A percentile compares a stretch with the other conserved stretches of the same genome.
These are phyloP conservation scores for Podaxis rugospora DNA, from an alignment of 768 basidiomycete species.

Conservation along the genomic window DNA sequence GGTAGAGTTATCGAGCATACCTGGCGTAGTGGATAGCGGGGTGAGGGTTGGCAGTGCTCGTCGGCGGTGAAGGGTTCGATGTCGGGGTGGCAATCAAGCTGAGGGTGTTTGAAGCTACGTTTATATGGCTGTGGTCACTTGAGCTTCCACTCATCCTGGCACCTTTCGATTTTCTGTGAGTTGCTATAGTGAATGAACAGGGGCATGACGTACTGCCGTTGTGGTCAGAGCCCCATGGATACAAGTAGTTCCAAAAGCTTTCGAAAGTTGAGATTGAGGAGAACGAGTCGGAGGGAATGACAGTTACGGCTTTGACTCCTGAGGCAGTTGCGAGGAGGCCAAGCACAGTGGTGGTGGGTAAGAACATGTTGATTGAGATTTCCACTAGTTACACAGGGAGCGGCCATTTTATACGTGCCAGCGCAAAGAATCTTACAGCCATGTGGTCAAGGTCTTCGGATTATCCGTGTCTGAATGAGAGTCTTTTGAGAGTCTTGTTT, in stretches of 20 bases:
- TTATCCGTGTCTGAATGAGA: constrained; percentile 1
- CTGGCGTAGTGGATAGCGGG: constrained; percentile 41
- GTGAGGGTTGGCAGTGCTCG: constrained; percentile 35
- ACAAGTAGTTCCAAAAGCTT: constrained; percentile 37
- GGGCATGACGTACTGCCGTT: constrained; percentile 32
- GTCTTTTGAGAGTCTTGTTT: neutral
- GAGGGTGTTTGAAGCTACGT: constrained; percentile 31
- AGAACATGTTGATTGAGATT: neutral
- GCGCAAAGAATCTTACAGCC: neutral
- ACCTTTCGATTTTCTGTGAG: constrained; percentile 18
- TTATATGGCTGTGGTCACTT: constrained; percentile 34
- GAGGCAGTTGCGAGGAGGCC: constrained; percentile 14
- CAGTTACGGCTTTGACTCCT: constrained; percentile 23
- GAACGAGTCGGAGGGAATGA: constrained; percentile 37
- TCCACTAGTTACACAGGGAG: neutral
- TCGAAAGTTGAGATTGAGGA: constrained; percentile 33
- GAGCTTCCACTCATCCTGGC: constrained; percentile 40
- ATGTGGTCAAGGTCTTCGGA: constrained; percentile 1
- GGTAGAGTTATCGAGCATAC: constrained; percentile 11
- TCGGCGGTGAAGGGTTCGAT: constrained; percentile 31
- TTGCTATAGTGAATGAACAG: neutral
- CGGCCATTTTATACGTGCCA: neutral
- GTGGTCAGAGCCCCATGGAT: constrained; percentile 44
- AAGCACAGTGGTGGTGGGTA: constrained; percentile 2
- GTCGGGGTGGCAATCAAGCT: constrained; percentile 39